Base-by-base conservation (phyloP, 2,329 filamentous ascomycete genomes). In the Colletotrichum sp. region DNA sequence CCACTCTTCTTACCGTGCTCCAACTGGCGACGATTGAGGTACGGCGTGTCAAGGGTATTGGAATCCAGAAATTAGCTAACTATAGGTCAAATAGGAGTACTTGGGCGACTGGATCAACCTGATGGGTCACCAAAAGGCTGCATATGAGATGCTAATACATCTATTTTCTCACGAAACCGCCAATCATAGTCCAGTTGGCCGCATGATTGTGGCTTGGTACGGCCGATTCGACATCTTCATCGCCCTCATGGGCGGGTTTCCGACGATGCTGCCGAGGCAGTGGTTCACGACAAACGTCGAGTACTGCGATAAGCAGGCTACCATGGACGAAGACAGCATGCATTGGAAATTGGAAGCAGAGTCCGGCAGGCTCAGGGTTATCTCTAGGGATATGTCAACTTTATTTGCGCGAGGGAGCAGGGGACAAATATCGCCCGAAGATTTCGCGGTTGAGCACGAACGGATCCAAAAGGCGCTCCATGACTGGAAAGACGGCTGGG, bases 1-100 rank as follows among this genome's bases (percentile, higher is more conserved):
- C 93, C 8, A 98, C 93, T 0, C 86, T 98, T 36, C 82, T 98
- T 73, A 97, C 96, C 0, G 96, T 98, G 24, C 85, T 99, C 55
- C 96, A 98, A 79, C 89, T 98, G 64, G 95, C 96, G 69, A 97
- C 95, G 5, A 97, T 98, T 70, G 97, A 99, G 90, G 95, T 97
- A 87, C 80, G 86, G 76, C 21, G 34, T 9, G 38, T 12, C 13
- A 21, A 8, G 43, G 34, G 13, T n/a, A 24, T 34, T 16, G 11
- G 15, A 33, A 65, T 63, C 58, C 70, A 76, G 73, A 76, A 27
- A 12, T 55, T 29, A 63, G 33, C 75, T 78, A 66, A 79, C 71
- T 18, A 18, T 2, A 38, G 34, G 47, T 51, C 66, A 58, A 69
- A 58, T 79, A 98, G 95, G 97, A 98, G 84, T 97, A 95, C 79